phyloP scores from a whole-genome alignment of 164 flowering plant species.

The Nelumbo lutea region DNA sequence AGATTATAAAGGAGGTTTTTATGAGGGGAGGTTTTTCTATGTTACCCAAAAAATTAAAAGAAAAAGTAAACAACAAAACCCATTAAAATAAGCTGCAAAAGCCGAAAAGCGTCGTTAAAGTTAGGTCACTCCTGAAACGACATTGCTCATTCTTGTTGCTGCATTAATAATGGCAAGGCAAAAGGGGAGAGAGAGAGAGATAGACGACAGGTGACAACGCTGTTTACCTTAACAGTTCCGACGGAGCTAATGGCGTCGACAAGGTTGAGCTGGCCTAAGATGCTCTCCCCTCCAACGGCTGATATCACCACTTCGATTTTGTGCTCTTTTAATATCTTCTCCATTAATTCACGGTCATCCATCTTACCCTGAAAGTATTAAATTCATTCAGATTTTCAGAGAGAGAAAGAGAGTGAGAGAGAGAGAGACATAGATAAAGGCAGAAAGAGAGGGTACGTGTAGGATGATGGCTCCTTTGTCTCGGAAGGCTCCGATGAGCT shows the following conservation, averaged over 20 bases:
- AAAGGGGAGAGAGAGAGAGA: too few species aligned
- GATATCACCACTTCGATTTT: conserved; percentile 60
- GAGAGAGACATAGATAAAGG: neutral
- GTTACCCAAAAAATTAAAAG: too few species aligned
- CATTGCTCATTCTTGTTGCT: too few species aligned
- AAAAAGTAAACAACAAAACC: too few species aligned
- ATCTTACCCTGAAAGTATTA: conserved; percentile 35
- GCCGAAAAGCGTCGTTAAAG: too few species aligned
- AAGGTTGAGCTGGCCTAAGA: conserved; percentile 41
- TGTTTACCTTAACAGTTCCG: conserved; percentile 53
- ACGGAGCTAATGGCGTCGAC: conserved; percentile 45
- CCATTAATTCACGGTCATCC: conserved; percentile 36
- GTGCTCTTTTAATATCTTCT: conserved; percentile 37
- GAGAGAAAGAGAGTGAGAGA: neutral
- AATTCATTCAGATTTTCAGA: neutral
- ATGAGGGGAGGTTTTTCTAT: too few species aligned
- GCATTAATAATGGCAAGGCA: too few species aligned
- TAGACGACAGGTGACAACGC: neutral
- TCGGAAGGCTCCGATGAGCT: conserved; percentile 29
- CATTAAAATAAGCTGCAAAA: too few species aligned
- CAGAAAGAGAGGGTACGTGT: conserved; percentile 20
- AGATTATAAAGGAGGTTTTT: too few species aligned
- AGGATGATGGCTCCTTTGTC: conserved; percentile 47
- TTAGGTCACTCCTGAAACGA: too few species aligned
- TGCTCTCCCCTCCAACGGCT: conserved; percentile 48